Evolutionary conservation across 106 monocot genomes (phyloP), one percentile per base, ranked within the genome.

Genomic region (Dioscorea dumetorum): DNA sequence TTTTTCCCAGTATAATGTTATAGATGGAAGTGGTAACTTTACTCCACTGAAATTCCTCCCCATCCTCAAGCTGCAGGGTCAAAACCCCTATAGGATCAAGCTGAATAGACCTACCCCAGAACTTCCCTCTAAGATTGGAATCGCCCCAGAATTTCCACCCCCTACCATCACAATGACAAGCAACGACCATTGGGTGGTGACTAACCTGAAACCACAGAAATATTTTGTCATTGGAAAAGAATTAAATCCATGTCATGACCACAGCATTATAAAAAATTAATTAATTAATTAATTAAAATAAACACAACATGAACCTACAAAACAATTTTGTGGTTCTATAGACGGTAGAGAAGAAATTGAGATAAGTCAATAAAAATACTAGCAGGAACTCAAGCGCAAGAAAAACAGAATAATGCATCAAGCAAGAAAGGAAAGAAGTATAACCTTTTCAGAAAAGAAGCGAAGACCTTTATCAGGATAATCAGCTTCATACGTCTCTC

Each of bases 381-480:
- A 41, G 41, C 41, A 41, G 9, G 41, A 8, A 41, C 6, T 41
- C 41, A 41, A 41, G 41, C 0, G 0, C 41, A 41, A 0, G 41
- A 6, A 41, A 41, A 10, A 8, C 5, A 41, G 50, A 20, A 50
- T 32, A 49, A 35, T 33, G 22, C 23, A 34, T 28, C 5, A 67
- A 58, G 33, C 22, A 12, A 66, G 69, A 70, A 28, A 71, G 34
- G 32, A 69, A 61, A 28, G 3, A 28, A 31, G 2, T 17, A 8
- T 61, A 57, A 95, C 94, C 87, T 95, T 95, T 73, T 95, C 94
- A 68, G 94, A 95, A 73, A 95, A 88, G 67, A 95, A 95, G 49
- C 77, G 87, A 77, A 95, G 91, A 58, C 94, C 94, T 86, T 95
- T 95, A 73, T 95, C 94, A 68, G 94, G 94, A 81, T 95, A 95